A percentile compares a stretch with the other conserved stretches of the same genome.
Evolutionary conservation across 2,329 filamentous ascomycete species (phyloP).

Genomic region (Escovopsis sp.): DNA sequence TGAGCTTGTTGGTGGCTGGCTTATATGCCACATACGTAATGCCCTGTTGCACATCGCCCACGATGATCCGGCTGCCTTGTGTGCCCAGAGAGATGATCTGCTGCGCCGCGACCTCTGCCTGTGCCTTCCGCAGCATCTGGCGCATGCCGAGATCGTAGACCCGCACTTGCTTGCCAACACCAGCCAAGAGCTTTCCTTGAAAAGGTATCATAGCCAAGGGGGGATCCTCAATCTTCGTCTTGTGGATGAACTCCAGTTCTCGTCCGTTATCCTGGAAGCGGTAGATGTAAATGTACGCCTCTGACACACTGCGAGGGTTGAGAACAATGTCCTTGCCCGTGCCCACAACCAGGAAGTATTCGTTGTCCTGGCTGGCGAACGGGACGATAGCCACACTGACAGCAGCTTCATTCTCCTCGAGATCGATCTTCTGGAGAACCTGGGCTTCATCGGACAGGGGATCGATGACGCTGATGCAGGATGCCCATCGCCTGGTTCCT

Average conservation of each 20-base stretch:
- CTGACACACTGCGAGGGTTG: conserved; percentile 58
- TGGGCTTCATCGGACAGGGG: conserved; percentile 55
- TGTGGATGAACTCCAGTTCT: conserved; percentile 87
- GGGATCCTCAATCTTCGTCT: conserved; percentile 81
- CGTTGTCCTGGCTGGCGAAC: conserved; percentile 78
- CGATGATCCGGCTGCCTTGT: conserved; percentile 79
- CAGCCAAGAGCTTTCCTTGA: conserved; percentile 79
- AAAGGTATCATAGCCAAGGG: conserved; percentile 85
- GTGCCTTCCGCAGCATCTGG: conserved; percentile 82
- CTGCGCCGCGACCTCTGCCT: conserved; percentile 63
- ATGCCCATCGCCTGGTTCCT: conserved; percentile 80
- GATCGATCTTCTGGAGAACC: conserved; percentile 63
- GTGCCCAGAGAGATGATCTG: conserved; percentile 83
- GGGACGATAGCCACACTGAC: conserved; percentile 73
- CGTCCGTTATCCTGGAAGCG: conserved; percentile 77
- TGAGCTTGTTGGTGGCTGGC: conserved; percentile 74
- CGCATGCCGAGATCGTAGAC: conserved; percentile 90
- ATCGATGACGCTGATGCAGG: conserved; percentile 85
- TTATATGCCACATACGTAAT: conserved; percentile 92
- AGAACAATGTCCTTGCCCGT: conserved; percentile 83
- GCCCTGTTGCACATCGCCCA: conserved; percentile 85
- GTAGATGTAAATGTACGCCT: conserved; percentile 85
- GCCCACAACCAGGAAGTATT: conserved; percentile 84
- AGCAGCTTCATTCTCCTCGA: conserved; percentile 83
- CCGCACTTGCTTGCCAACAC: conserved; percentile 66